phyloP scores from a whole-genome alignment of 805 yeast species.

The Barnettozyma californica region DNA sequence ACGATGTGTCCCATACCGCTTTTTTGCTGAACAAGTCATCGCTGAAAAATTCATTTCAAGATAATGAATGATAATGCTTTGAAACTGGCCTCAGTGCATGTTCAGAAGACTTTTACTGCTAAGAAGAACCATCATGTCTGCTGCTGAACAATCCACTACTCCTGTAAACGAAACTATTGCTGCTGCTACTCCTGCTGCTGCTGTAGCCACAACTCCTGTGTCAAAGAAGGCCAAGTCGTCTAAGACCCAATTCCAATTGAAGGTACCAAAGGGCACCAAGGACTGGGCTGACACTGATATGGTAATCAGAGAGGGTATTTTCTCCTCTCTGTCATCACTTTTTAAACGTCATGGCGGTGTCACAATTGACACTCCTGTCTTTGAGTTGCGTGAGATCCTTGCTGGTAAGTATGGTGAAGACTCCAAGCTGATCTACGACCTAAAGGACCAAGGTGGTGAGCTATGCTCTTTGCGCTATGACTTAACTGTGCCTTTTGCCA shows the following conservation, averaged over 20 bases:
- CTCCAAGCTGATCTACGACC: constrained; percentile 89
- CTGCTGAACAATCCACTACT: constrained; percentile 3
- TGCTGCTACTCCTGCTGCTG: constrained; percentile 3
- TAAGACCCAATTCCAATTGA: constrained; percentile 60
- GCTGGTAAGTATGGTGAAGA: constrained; percentile 99
- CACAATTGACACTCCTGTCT: constrained; percentile 97
- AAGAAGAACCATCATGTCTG: constrained; percentile 11
- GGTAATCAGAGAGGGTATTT: constrained; percentile 88
- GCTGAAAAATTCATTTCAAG: neutral
- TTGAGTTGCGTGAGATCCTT: constrained; percentile 89
- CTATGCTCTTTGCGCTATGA: constrained; percentile 92
- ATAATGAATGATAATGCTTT: neutral
- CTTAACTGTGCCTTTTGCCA: constrained; percentile 96
- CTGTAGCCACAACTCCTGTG: constrained; percentile 3
- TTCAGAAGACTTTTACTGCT: constrained; percentile 6
- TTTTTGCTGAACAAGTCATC: neutral
- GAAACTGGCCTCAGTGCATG: constrained; percentile 3
- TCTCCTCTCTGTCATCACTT: constrained; percentile 60
- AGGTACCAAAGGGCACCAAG: constrained; percentile 95
- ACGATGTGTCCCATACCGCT: neutral
- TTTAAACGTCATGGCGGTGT: constrained; percentile 98
- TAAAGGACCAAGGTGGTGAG: constrained; percentile 99
- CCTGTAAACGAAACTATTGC: constrained; percentile 2
- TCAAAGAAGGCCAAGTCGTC: constrained; percentile 34
- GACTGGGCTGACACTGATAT: constrained; percentile 99